Conservation (phyloP, 192 early-diverging fungal genomes). For the Coemansia sp. region DNA sequence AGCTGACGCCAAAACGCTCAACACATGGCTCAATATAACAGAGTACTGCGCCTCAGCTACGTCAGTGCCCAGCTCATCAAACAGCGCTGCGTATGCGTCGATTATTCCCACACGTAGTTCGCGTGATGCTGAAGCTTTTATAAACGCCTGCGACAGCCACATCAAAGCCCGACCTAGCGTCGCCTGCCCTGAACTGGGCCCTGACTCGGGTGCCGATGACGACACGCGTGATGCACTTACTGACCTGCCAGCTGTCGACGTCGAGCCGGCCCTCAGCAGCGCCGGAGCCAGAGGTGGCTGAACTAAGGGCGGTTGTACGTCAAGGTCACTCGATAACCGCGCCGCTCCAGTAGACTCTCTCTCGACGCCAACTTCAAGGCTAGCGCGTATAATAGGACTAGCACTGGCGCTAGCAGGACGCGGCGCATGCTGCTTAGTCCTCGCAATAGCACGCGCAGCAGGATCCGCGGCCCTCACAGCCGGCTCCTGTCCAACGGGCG, state of each 20-base stretch:
- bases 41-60: conserved; percentile 76
- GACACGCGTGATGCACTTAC: not conserved
- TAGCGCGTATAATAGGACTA: not conserved
- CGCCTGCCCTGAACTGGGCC: conserved; percentile 12
- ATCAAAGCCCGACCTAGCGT: conserved; percentile 68
- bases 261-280: not conserved
- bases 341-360: not conserved
- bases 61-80: conserved; percentile 65
- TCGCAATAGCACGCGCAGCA: not conserved
- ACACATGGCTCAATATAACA: conserved; percentile 63
- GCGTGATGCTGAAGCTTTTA: conserved; percentile 58
- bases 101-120: conserved; percentile 76
- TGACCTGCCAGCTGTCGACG: not conserved
- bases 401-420: conserved; percentile 2
- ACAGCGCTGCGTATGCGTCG: conserved; percentile 73
- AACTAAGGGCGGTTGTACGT: not conserved
- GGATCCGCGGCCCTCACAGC: not conserved
- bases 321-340: not conserved
- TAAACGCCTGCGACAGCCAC: conserved; percentile 63
- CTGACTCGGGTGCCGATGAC: conserved; percentile 8
- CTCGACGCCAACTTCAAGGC: not conserved
- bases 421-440: not conserved
- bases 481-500: not conserved
- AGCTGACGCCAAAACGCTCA: conserved; percentile 49
- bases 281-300: not conserved